Evolutionary conservation across 805 yeast genomes (phyloP).

Genomic region (Hanseniaspora pseudoguilliermondii): DNA sequence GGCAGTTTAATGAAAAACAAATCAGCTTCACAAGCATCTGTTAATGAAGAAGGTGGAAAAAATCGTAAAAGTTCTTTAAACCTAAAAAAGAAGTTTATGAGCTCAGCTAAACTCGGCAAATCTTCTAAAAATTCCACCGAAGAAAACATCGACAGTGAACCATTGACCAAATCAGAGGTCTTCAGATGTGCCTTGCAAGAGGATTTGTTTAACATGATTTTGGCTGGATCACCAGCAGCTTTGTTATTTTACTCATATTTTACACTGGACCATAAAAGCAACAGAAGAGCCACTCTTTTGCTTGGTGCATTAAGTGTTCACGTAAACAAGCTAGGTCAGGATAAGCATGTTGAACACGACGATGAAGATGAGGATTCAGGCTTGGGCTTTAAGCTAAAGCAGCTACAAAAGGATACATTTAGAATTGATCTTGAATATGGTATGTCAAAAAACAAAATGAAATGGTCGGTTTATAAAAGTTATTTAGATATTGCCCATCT

Average conservation of each 20-base stretch:
- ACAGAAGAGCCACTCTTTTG: conserved; percentile 69
- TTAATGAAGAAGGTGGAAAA: neutral
- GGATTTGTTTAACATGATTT: conserved; percentile 39
- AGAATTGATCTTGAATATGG: conserved; percentile 82
- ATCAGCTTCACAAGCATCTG: neutral
- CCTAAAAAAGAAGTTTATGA: neutral
- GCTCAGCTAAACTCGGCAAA: neutral
- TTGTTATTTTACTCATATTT: conserved; percentile 63
- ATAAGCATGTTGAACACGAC: conserved; percentile 28
- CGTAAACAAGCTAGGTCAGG: conserved; percentile 39
- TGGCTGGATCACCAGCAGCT: conserved; percentile 62
- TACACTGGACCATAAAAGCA: conserved; percentile 61
- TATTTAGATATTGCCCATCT: conserved; percentile 59
- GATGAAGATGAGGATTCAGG: conserved; percentile 20
- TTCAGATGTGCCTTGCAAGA: conserved; percentile 9
- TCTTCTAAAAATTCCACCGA: neutral
- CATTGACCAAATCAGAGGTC: neutral
- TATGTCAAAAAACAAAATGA: conserved; percentile 59
- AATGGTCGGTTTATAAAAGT: conserved; percentile 68
- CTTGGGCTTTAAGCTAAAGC: conserved; percentile 3
- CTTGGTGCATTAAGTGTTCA: conserved; percentile 58
- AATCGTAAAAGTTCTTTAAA: neutral
- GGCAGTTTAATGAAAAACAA: conserved; percentile 2
- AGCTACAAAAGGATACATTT: conserved; percentile 28
- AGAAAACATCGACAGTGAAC: neutral